Conservation (phyloP, 768 basidiomycete species). For the Boletus vinaceobasis region DNA sequence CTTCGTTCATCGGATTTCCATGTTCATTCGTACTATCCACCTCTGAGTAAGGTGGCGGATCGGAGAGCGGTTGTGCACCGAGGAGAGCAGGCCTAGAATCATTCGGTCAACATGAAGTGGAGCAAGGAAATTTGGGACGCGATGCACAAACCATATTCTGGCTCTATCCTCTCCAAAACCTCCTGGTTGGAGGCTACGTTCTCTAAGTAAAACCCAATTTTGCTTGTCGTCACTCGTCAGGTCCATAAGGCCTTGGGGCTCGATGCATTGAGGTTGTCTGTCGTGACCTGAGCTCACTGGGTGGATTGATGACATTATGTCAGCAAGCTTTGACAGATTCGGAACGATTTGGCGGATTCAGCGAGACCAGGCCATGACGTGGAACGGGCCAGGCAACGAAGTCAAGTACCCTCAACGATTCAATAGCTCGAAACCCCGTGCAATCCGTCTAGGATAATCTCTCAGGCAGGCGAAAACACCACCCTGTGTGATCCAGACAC, state of each 20-base stretch:
- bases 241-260: slow-evolving; percentile 21
- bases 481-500: background rate
- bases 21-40: slow-evolving; percentile 11
- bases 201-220: slow-evolving; percentile 47
- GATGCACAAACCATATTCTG: slow-evolving; percentile 50
- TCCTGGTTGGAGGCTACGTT: slow-evolving; percentile 50
- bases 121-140: slow-evolving; percentile 2
- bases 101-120: slow-evolving; percentile 19
- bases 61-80: slow-evolving; percentile 39
- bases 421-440: background rate
- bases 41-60: slow-evolving; percentile 30
- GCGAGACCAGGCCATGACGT: too few species aligned
- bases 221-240: slow-evolving; percentile 21
- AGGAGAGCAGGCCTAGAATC: slow-evolving; percentile 26
- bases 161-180: slow-evolving; percentile 60
- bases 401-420: too few species aligned
- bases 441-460: background rate
- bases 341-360: too few species aligned
- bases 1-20: slow-evolving; percentile 1
- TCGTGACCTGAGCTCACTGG: background rate
- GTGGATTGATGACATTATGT: slow-evolving; percentile 14
- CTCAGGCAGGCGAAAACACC: background rate
- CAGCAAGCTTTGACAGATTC: slow-evolving; percentile 13
- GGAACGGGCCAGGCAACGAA: too few species aligned
- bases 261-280: slow-evolving; percentile 6